Evolutionary conservation across 805 yeast species (phyloP).

Genomic region (Komagataella phaffii): DNA sequence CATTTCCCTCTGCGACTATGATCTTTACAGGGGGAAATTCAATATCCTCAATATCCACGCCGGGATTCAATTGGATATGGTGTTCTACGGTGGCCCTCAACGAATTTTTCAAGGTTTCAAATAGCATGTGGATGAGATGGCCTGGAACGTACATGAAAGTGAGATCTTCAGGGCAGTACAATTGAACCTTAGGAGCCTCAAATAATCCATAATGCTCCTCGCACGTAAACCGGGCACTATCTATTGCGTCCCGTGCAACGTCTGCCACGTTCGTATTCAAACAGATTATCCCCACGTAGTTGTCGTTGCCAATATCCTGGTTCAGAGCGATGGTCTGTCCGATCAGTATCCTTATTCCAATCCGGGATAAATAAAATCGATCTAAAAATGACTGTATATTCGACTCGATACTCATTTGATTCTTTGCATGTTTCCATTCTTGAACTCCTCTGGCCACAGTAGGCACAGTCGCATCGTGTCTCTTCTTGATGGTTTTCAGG

Average conservation of each 20-base stretch:
- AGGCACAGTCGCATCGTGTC: conserved; percentile 89
- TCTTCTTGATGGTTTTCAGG: conserved; percentile 55
- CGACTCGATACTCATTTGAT: conserved; percentile 39
- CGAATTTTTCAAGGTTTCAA: conserved; percentile 79
- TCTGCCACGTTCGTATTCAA: conserved; percentile 75
- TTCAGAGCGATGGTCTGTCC: conserved; percentile 89
- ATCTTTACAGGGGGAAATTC: conserved; percentile 76
- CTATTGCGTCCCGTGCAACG: conserved; percentile 78
- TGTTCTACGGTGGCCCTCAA: conserved; percentile 82
- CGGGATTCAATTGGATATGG: conserved; percentile 43
- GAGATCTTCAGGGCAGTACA: conserved; percentile 65
- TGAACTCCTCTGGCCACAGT: conserved; percentile 88
- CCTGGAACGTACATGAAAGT: conserved; percentile 90
- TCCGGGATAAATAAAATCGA: conserved; percentile 78
- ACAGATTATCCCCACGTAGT: conserved; percentile 84
- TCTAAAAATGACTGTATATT: conserved; percentile 75
- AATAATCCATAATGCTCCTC: conserved; percentile 82
- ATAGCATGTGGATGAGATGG: conserved; percentile 81
- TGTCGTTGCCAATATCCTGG: conserved; percentile 32
- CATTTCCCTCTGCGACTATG: conserved; percentile 78
- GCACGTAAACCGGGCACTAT: conserved; percentile 81
- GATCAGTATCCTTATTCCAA: conserved; percentile 85
- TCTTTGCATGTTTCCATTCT: conserved; percentile 62
- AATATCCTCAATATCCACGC: conserved; percentile 41
- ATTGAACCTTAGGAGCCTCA: conserved; percentile 74